Evolutionary conservation across 2,329 filamentous ascomycete species (phyloP).

Genomic region (Annulohypoxylon truncatum): DNA sequence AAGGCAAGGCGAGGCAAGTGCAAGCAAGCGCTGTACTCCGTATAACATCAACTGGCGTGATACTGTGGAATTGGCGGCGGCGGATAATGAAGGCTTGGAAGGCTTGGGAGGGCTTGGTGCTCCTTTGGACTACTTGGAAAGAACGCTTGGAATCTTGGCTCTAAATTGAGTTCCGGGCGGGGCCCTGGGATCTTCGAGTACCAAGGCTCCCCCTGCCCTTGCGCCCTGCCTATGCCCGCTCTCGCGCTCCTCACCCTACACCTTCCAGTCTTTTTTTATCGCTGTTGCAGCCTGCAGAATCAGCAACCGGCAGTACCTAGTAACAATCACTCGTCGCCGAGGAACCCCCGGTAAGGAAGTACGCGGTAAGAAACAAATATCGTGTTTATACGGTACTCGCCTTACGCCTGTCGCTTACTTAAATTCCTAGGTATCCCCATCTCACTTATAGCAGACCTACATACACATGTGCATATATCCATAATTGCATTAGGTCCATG

Average conservation of each 20-base stretch:
- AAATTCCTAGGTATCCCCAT: neutral
- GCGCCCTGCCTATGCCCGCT: neutral
- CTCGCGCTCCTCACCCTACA: neutral
- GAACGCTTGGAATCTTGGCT: constrained; percentile 28
- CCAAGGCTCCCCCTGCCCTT: neutral
- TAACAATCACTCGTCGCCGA: constrained; percentile 35
- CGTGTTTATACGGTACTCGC: constrained; percentile 6
- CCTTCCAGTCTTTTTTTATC: constrained; percentile 34
- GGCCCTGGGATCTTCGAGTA: constrained; percentile 31
- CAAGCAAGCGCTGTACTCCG: constrained; percentile 8
- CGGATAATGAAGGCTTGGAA: constrained; percentile 44
- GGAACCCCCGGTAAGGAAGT: constrained; percentile 28
- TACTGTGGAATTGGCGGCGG: constrained; percentile 34
- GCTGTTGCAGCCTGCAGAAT: constrained; percentile 2
- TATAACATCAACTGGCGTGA: constrained; percentile 9
- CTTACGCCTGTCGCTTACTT: constrained; percentile 6
- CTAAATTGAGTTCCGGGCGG: constrained; percentile 21
- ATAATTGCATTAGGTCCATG: neutral
- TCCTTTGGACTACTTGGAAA: neutral
- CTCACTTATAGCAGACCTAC: neutral
- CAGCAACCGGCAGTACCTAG: constrained; percentile 18
- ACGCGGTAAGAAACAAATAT: constrained; percentile 1
- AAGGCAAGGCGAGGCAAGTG: neutral
- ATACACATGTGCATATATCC: neutral
- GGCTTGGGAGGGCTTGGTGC: constrained; percentile 23